phyloP scores from a whole-genome alignment of 2,329 filamentous ascomycete species.

The Paecilomyces variotii region DNA sequence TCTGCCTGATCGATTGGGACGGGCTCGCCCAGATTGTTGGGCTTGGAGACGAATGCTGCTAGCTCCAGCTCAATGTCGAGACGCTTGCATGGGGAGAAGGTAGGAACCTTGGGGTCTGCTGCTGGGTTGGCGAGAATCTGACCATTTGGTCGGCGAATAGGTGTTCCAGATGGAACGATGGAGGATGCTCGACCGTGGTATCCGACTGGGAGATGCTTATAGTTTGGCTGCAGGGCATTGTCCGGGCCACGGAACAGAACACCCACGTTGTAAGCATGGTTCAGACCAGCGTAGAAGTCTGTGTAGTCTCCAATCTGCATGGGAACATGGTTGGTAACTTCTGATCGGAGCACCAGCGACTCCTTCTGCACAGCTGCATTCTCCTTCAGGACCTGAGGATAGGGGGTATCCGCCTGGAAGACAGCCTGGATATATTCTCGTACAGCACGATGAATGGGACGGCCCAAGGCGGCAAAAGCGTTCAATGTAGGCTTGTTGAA shows the following conservation, averaged over 20 bases:
- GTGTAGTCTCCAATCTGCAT: slow-evolving; percentile 77
- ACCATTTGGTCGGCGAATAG: slow-evolving; percentile 64
- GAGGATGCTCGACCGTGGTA: slow-evolving; percentile 75
- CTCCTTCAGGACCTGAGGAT: slow-evolving; percentile 54
- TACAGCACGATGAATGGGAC: slow-evolving; percentile 59
- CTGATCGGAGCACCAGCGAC: slow-evolving; percentile 51
- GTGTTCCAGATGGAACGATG: slow-evolving; percentile 65
- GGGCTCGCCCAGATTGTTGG: slow-evolving; percentile 57
- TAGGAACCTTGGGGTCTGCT: slow-evolving; percentile 54
- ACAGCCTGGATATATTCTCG: slow-evolving; percentile 61
- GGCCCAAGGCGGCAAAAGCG: slow-evolving; percentile 64
- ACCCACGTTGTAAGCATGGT: slow-evolving; percentile 69
- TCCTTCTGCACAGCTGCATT: slow-evolving; percentile 51
- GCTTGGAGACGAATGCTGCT: slow-evolving; percentile 62
- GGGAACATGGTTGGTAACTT: slow-evolving; percentile 61
- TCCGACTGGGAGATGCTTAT: slow-evolving; percentile 70
- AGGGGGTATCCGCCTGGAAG: slow-evolving; percentile 52
- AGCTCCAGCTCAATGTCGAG: slow-evolving; percentile 77
- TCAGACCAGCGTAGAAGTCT: slow-evolving; percentile 74
- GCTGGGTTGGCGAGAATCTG: slow-evolving; percentile 62
- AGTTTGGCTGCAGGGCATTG: slow-evolving; percentile 72
- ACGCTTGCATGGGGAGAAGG: slow-evolving; percentile 55
- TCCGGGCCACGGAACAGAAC: slow-evolving; percentile 63
- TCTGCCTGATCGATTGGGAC: slow-evolving; percentile 58
- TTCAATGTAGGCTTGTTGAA: slow-evolving; percentile 62